Percentiles rank a stretch among this genome's conserved stretches.
Conservation (phyloP, 495 filamentous ascomycete genomes). For the Neurospora pannonica region DNA sequence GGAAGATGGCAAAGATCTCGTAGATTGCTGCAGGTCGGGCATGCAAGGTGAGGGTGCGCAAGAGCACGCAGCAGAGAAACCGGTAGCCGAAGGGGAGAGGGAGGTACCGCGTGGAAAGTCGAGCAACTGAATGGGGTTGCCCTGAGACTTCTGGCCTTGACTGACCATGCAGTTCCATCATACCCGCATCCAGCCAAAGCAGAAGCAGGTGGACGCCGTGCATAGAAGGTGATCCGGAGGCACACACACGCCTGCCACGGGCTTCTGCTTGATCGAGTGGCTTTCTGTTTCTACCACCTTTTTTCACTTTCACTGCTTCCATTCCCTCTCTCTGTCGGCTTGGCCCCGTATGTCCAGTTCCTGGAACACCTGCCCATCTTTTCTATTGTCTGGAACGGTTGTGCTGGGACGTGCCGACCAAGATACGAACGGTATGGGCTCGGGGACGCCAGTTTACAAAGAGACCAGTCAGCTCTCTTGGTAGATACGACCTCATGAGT, state of each 20-base stretch:
- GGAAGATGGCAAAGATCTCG: neutral
- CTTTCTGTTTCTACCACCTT: neutral
- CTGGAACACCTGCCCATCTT: neutral
- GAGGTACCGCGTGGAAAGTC: neutral
- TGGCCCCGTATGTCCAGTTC: neutral
- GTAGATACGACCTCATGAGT: neutral
- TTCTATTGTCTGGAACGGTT: neutral
- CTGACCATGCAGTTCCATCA: neutral
- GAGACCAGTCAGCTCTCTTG: neutral
- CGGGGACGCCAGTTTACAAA: neutral
- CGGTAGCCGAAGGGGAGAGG: neutral
- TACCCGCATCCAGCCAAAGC: neutral
- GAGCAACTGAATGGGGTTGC: neutral
- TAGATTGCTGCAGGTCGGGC: neutral
- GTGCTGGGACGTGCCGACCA: neutral
- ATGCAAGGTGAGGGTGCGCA: neutral
- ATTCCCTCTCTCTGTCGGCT: neutral
- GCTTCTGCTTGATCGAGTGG: slow-evolving; percentile 11
- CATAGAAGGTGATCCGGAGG: neutral
- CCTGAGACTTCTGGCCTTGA: neutral
- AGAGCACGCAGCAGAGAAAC: neutral
- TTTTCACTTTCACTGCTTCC: neutral
- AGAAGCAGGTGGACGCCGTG: neutral
- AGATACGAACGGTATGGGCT: neutral
- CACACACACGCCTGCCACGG: neutral